Evolutionary conservation across 192 early-diverging fungal genomes (phyloP), one percentile per base, ranked within the genome.

Genomic region (Jimgerdemannia flammicorona): DNA sequence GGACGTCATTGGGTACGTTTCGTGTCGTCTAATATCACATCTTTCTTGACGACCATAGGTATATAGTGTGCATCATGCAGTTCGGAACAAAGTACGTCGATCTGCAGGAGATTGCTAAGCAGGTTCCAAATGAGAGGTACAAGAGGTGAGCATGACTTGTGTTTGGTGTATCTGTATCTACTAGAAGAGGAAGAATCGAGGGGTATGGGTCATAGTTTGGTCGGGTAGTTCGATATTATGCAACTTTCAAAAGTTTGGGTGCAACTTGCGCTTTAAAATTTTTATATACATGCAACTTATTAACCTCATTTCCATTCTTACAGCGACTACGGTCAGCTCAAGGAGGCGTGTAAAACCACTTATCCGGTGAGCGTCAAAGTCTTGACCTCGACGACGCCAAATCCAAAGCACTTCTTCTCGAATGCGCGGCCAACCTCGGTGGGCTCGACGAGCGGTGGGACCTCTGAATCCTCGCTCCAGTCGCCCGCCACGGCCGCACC

Each of bases 21-120:
- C 40, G 43, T 39, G 43, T 43, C 69, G 70, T 4, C 66, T 59
- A 59, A 66, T 8, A 10, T 65, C 72, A n/a, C 64, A 18, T n/a
- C 3, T 66, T 67, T 18, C 40, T 65, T 20, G 67, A 40, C 42
- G 43, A 67, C 41, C 59, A 42, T 59, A 77, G 76, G n/a, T 73
- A 69, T 59, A 20, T 77, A 17, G 76, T 77, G n/a, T 77, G 76
- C 76, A 77, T 44, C 10, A 77, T 77, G 67, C 76, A 77, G 73
- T 77, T 77, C 44, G 67, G 71, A 67, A 44, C 72, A 3, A 67
- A 19, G 43, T 77, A 77, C 69, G 69, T 77, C 43, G 64, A 77
- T 69, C 68, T 77, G 59, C 63, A 77, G 64, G 49, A 64, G 63
- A 67, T 59, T 4, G 43, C 70, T 3, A 9, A 40, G 41, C 43